Conservation (phyloP, 805 yeast species). For the Teunomyces lycoperdinae region DNA sequence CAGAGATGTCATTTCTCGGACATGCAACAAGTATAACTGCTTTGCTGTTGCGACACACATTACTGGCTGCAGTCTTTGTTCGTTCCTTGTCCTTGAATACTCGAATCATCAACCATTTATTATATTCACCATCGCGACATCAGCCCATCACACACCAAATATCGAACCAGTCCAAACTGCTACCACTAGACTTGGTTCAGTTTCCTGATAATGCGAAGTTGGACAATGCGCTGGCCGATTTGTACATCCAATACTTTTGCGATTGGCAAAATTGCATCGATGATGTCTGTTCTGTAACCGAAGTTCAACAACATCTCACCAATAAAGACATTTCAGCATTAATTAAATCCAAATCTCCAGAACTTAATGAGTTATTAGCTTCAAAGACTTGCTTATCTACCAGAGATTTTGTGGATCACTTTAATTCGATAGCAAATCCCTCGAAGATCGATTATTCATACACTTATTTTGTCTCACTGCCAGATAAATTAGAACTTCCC, state of each 20-base stretch:
- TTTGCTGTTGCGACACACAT: neutral
- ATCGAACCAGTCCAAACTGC: neutral
- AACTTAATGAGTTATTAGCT: neutral
- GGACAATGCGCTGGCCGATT: neutral
- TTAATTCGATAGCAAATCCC: neutral
- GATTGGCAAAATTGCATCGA: constrained; percentile 1
- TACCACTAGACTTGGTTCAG: constrained; percentile 2
- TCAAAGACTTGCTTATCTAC: neutral
- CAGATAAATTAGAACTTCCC: constrained; percentile 6
- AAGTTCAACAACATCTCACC: neutral
- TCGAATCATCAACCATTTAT: constrained; percentile 1
- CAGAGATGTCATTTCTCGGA: neutral
- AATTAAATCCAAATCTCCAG: neutral
- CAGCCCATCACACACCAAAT: neutral
- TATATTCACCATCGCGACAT: constrained; percentile 1
- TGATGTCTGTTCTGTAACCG: neutral
- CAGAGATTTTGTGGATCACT: neutral
- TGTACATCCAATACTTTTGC: constrained; percentile 1
- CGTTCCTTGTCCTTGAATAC: neutral
- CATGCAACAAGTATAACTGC: neutral
- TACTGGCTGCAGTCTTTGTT: neutral
- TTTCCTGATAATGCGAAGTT: neutral
- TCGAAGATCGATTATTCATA: neutral
- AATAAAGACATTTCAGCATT: neutral
- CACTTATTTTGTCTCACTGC: neutral